Percentiles rank a stretch among this genome's conserved stretches.
phyloP scores from a whole-genome alignment of 371 early-diverging fungal genomes.

The Nematocida ironsii region DNA sequence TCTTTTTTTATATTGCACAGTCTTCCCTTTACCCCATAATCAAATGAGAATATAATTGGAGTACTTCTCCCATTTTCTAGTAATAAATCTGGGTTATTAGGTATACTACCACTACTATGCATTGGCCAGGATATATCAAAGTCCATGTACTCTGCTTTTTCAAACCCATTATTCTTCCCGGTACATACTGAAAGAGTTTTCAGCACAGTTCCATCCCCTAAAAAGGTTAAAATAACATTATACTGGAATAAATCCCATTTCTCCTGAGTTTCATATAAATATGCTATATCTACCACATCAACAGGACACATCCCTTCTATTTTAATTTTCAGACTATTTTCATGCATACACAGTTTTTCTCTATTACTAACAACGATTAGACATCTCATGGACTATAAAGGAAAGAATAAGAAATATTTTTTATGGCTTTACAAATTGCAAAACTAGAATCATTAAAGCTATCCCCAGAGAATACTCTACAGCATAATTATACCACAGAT shows the following conservation, averaged over 20 bases:
- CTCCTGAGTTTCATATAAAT: constrained; percentile 15
- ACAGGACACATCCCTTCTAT: neutral
- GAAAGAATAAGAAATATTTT: constrained; percentile 20
- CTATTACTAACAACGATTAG: constrained; percentile 8
- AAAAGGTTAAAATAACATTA: constrained; percentile 45
- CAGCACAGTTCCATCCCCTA: constrained; percentile 66
- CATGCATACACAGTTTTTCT: neutral
- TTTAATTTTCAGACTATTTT: neutral
- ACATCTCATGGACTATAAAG: constrained; percentile 17
- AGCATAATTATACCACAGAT: neutral
- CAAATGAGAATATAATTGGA: constrained; percentile 59
- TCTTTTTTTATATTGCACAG: constrained; percentile 55
- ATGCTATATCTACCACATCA: neutral
- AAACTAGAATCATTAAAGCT: neutral
- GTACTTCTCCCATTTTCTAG: neutral
- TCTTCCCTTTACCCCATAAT: constrained; percentile 56
- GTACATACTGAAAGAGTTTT: constrained; percentile 34
- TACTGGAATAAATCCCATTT: neutral
- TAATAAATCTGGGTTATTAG: constrained; percentile 1
- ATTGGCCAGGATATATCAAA: neutral
- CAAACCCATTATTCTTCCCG: neutral
- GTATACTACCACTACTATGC: neutral
- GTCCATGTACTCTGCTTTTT: constrained; percentile 16
- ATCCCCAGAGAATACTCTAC: constrained; percentile 22
- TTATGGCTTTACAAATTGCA: neutral